These are phyloP conservation scores for Fusarium sp. DNA, from an alignment of 2,329 filamentous ascomycete species.

Conservation along the genomic window DNA sequence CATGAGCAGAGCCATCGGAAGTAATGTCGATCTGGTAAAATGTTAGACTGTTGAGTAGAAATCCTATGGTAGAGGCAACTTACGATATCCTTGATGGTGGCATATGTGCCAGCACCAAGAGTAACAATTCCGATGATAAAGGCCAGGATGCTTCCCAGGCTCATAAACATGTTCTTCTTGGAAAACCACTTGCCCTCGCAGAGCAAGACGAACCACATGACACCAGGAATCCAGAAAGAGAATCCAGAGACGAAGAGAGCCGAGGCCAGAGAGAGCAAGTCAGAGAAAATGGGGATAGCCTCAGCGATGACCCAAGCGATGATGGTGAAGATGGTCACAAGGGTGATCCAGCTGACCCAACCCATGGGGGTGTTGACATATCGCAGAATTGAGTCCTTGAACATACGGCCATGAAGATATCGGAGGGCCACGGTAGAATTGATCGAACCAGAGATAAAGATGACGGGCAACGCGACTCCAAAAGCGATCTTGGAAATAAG, in stretches of 20 bases:
- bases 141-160: slow-evolving; percentile 26
- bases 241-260: slow-evolving; percentile 31
- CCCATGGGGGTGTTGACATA: slow-evolving; percentile 31
- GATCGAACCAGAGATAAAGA: slow-evolving; percentile 45
- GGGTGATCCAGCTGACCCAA: slow-evolving; percentile 30
- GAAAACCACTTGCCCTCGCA: slow-evolving; percentile 30
- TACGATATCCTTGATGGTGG: slow-evolving; percentile 35
- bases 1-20: slow-evolving; percentile 35
- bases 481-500: slow-evolving; percentile 74
- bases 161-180: slow-evolving; percentile 31
- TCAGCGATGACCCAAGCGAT: slow-evolving; percentile 33
- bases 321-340: slow-evolving; percentile 27
- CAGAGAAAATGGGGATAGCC: slow-evolving; percentile 33
- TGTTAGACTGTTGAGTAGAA: background rate
- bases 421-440: slow-evolving; percentile 32
- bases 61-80: background rate
- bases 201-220: slow-evolving; percentile 33
- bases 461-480: slow-evolving; percentile 69
- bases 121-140: slow-evolving; percentile 32
- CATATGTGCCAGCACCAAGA: slow-evolving; percentile 32
- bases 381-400: slow-evolving; percentile 30
- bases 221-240: slow-evolving; percentile 31
- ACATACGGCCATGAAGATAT: slow-evolving; percentile 34
- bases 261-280: slow-evolving; percentile 27
- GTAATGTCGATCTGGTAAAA: slow-evolving; percentile 19